A percentile compares a stretch with the other conserved stretches of the same genome.
phyloP scores from a whole-genome alignment of 1,284 basidiomycete genomes.

The Leucoagaricus sp. region DNA sequence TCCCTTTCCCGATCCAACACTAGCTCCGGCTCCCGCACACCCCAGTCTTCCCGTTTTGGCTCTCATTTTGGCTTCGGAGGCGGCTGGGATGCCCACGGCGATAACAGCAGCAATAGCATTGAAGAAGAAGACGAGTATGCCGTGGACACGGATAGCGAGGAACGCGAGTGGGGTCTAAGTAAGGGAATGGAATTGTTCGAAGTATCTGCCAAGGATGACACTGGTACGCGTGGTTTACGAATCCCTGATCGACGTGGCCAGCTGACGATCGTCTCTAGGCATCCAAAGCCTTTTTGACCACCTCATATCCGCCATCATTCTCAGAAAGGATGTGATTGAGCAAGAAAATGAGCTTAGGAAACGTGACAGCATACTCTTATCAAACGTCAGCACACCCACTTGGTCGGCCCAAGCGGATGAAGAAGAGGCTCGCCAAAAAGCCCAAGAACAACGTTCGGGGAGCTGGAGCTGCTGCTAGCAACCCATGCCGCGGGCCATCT shows the following conservation, averaged over 20 bases:
- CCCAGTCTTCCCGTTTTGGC: slow-evolving; percentile 56
- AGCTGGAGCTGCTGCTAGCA: slow-evolving; percentile 70
- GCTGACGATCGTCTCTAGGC: slow-evolving; percentile 43
- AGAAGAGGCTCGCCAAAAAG: slow-evolving; percentile 75
- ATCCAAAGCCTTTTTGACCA: slow-evolving; percentile 75
- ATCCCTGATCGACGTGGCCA: slow-evolving; percentile 8
- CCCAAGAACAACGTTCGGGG: slow-evolving; percentile 42
- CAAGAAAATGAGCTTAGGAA: slow-evolving; percentile 75
- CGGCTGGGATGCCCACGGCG: slow-evolving; percentile 56
- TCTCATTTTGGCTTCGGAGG: slow-evolving; percentile 51
- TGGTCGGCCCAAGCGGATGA: slow-evolving; percentile 81
- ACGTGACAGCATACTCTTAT: slow-evolving; percentile 78
- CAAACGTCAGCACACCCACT: slow-evolving; percentile 57
- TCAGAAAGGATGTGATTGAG: slow-evolving; percentile 76
- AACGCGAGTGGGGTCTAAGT: slow-evolving; percentile 72
- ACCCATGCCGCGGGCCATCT: slow-evolving; percentile 18
- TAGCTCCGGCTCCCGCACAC: slow-evolving; percentile 40
- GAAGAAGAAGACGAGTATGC: slow-evolving; percentile 65
- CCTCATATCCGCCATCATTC: slow-evolving; percentile 76
- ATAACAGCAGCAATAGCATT: slow-evolving; percentile 64
- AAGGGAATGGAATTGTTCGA: slow-evolving; percentile 85
- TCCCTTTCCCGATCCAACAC: slow-evolving; percentile 50
- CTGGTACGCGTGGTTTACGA: slow-evolving; percentile 51
- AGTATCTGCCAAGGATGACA: slow-evolving; percentile 83
- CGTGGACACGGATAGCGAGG: slow-evolving; percentile 50